A percentile compares a stretch with the other conserved stretches of the same genome.
These are phyloP conservation scores for Coniochaeta ligniaria DNA, from an alignment of 2,329 filamentous ascomycete genomes.

Conservation along the genomic window DNA sequence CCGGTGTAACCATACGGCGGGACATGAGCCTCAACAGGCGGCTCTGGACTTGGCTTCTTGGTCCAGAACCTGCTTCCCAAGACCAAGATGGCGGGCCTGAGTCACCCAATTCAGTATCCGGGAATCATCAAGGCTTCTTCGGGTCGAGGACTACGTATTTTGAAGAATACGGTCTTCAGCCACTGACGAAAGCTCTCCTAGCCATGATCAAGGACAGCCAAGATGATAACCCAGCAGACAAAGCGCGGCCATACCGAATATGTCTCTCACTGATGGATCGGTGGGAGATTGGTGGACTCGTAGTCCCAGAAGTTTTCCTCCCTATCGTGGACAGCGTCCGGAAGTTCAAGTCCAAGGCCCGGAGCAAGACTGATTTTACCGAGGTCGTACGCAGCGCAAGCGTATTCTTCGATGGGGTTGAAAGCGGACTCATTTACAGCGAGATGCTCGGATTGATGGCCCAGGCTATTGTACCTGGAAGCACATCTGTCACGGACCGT, in stretches of 20 bases:
- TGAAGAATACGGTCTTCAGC: conserved; percentile 66
- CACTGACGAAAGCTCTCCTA: conserved; percentile 67
- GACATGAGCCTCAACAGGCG: conserved; percentile 96
- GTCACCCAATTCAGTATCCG: conserved; percentile 33
- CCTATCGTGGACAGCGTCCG: conserved; percentile 77
- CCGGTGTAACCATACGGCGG: conserved; percentile 78
- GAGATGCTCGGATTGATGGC: conserved; percentile 66
- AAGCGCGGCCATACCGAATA: conserved; percentile 80
- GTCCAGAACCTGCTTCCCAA: conserved; percentile 54
- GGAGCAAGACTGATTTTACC: conserved; percentile 63
- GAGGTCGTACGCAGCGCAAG: conserved; percentile 91
- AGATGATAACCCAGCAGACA: conserved; percentile 50
- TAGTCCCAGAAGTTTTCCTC: conserved; percentile 84
- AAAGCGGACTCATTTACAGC: conserved; percentile 87
- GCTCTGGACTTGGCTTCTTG: conserved; percentile 93
- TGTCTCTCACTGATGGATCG: conserved; percentile 95
- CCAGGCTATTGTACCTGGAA: conserved; percentile 45
- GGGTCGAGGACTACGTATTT: conserved; percentile 72
- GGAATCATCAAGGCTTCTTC: conserved; percentile 36
- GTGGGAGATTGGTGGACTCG: conserved; percentile 89
- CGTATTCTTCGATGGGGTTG: conserved; percentile 95
- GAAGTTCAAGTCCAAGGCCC: conserved; percentile 59
- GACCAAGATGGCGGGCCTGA: conserved; percentile 41
- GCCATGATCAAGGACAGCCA: conserved; percentile 61
- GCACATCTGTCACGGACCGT: conserved; percentile 35